phyloP scores from a whole-genome alignment of 495 filamentous ascomycete species.

The Penicilliopsis zonata region DNA sequence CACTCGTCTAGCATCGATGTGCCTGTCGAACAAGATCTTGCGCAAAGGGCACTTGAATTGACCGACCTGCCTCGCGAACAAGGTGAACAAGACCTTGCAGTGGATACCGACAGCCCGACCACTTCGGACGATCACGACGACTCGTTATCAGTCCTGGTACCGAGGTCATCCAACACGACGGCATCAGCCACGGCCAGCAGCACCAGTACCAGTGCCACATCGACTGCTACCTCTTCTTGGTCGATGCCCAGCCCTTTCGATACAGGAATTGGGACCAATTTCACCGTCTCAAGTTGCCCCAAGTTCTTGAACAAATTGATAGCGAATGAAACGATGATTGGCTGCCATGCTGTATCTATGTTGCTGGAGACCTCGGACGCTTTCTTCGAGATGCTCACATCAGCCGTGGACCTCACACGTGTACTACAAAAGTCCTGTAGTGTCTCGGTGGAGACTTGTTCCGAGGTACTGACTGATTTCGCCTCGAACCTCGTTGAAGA shows the following conservation, averaged over 20 bases:
- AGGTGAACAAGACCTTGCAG: neutral
- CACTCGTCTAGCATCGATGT: too few species aligned
- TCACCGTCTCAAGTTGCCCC: slow-evolving; percentile 48
- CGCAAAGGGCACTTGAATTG: too few species aligned
- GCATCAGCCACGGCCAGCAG: neutral
- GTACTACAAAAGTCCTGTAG: slow-evolving; percentile 62
- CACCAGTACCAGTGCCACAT: too few species aligned
- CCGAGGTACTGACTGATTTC: slow-evolving; percentile 41
- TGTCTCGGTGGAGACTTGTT: slow-evolving; percentile 47
- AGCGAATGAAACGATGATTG: slow-evolving; percentile 44
- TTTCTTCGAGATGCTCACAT: slow-evolving; percentile 66
- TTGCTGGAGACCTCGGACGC: slow-evolving; percentile 60
- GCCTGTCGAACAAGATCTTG: too few species aligned
- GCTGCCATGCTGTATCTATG: slow-evolving; percentile 64
- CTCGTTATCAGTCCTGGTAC: neutral
- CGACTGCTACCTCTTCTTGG: neutral
- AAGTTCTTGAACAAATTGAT: slow-evolving; percentile 60
- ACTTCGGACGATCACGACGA: neutral
- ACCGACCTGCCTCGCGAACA: too few species aligned
- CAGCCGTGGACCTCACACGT: slow-evolving; percentile 50
- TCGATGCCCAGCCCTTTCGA: slow-evolving; percentile 60
- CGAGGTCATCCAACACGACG: neutral
- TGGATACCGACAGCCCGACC: neutral
- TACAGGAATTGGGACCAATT: slow-evolving; percentile 55
- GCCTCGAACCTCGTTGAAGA: slow-evolving; percentile 44